Conservation (phyloP, 495 filamentous ascomycete genomes). For the Penicillium manginii region DNA sequence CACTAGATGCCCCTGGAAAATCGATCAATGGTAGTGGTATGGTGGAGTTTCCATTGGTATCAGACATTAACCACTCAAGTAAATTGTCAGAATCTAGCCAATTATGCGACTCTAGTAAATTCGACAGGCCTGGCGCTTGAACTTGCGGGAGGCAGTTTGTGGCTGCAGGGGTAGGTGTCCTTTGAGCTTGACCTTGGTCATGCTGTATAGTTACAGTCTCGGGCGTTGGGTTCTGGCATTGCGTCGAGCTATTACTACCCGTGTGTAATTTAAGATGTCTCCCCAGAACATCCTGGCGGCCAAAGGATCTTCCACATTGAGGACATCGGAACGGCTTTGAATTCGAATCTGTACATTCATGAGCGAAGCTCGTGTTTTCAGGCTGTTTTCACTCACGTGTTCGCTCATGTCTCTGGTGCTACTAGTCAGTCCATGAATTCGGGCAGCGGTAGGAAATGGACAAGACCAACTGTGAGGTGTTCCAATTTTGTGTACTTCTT, state of each 20-base stretch:
- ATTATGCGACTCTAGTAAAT: neutral
- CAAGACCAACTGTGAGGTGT: constrained; percentile 20
- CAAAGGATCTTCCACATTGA: constrained; percentile 20
- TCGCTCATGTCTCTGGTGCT: constrained; percentile 19
- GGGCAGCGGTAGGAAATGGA: neutral
- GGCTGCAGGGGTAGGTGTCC: neutral
- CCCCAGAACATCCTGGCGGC: constrained; percentile 24
- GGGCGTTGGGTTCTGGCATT: neutral
- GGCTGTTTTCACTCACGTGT: constrained; percentile 9
- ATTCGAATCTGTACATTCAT: constrained; percentile 19
- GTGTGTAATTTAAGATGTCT: constrained; percentile 20
- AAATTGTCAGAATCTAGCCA: constrained; percentile 12
- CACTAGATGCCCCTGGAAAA: neutral
- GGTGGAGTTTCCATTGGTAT: constrained; percentile 6
- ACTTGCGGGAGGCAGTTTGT: neutral
- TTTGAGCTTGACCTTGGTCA: neutral
- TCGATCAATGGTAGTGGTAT: constrained; percentile 13
- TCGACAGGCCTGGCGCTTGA: neutral
- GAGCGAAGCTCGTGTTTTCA: neutral
- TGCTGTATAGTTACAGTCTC: neutral
- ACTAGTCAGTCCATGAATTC: neutral
- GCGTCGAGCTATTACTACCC: neutral
- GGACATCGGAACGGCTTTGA: constrained; percentile 22
- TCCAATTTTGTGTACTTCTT: constrained; percentile 24
- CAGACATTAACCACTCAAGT: constrained; percentile 25